phyloP scores from a whole-genome alignment of 106 monocot genomes.

The Dioscorea zingiberensis region DNA sequence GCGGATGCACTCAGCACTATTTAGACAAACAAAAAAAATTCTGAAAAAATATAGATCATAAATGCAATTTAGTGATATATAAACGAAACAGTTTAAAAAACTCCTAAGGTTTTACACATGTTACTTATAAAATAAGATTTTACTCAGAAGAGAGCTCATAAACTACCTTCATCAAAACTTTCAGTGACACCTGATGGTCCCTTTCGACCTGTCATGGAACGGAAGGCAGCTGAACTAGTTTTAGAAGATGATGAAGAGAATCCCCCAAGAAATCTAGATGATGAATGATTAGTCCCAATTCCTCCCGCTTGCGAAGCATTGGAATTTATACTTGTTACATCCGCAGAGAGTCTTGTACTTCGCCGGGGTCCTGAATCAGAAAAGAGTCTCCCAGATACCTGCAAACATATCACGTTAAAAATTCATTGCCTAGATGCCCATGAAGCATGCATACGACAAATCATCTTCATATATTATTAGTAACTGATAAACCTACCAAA shows the following conservation, averaged over 20 bases:
- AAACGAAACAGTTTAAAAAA: no score
- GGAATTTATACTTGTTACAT: conserved; percentile 39
- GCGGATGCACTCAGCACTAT: no score
- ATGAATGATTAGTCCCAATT: conserved; percentile 56
- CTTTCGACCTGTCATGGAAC: conserved; percentile 56
- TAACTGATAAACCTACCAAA: no score
- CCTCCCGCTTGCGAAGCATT: conserved; percentile 57
- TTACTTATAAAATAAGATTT: no score
- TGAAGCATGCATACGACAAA: no score
- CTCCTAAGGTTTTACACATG: no score
- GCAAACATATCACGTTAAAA: conserved; percentile 2
- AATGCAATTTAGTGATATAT: neutral
- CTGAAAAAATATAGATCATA: conserved; percentile 8
- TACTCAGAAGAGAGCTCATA: neutral
- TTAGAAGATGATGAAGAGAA: conserved; percentile 54
- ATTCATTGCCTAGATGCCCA: no score
- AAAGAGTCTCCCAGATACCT: conserved; percentile 93
- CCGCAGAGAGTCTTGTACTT: conserved; percentile 78
- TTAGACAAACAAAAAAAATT: no score
- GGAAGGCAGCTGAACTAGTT: conserved; percentile 37
- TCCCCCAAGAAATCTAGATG: conserved; percentile 65
- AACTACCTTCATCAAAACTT: conserved; percentile 84
- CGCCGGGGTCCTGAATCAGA: conserved; percentile 68
- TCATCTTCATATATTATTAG: no score
- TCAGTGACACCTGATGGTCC: conserved; percentile 57